Evolutionary conservation across 1,139 yeast species (phyloP), one percentile per base, ranked within the genome.

Genomic region (Saccharomycopsis hybrid): DNA sequence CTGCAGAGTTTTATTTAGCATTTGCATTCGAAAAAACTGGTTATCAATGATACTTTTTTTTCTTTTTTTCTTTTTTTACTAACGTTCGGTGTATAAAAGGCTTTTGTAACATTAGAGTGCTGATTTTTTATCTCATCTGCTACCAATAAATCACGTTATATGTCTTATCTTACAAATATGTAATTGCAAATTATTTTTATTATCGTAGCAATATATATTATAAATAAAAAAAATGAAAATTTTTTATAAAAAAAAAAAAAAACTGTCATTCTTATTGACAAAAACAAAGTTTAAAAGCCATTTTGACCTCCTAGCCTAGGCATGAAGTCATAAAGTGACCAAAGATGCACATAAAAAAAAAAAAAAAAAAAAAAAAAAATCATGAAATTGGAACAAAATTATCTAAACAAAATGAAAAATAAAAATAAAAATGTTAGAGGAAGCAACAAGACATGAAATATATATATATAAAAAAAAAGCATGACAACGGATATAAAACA

Each of bases 1-100:
- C 95, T n/a, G 77, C 85, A 48, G 87, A 89, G 9, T 83, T 88
- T 58, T 87, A 87, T 62, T 65, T 82, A 46, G 88, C 89, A 0
- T 87, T 87, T 69, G 92, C 85, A 1, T 88, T 87, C 62, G 83
- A 80, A 56, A 84, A 82, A 62, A 64, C 66, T 39, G 65, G 68
- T 2, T 50, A 43, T 35, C 40, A 36, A 7, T 36, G 24, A 13
- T 36, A 8, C 35, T 32, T 32, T 32, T 32, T 32, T 32, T 32
- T 32, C 11, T 32, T 32, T 32, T 32, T 32, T 32, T 32, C 11
- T 32, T 32, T 32, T 32, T 32, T 32, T 32, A 18, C 18, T 18
- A 18, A 18, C 18, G 18, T 18, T 18, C 18, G 18, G 18, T 18
- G 18, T 18, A 18, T 18, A 18, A 18, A 18, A 18, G 18, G 18